A percentile compares a stretch with the other conserved stretches of the same genome.
These are phyloP conservation scores for Diaporthe destruens DNA, from an alignment of 2,329 filamentous ascomycete species.

Conservation along the genomic window DNA sequence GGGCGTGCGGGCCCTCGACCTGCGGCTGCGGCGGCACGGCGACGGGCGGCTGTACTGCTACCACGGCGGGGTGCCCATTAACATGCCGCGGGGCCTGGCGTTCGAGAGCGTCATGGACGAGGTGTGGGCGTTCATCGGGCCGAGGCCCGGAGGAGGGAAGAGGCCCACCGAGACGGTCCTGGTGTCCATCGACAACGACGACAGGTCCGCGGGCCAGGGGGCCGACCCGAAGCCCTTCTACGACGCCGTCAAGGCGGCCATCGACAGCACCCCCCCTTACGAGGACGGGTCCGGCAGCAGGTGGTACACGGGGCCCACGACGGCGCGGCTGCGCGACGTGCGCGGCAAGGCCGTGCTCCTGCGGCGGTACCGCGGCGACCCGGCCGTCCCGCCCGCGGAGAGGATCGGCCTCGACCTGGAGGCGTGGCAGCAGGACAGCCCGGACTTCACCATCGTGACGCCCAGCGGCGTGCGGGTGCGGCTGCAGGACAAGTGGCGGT, in stretches of 20 bases:
- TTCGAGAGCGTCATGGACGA: slow-evolving; percentile 71
- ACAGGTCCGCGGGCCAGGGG: slow-evolving; percentile 71
- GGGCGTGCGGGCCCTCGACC: slow-evolving; percentile 79
- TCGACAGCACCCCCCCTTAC: slow-evolving; percentile 53
- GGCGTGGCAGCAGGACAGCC: slow-evolving; percentile 74
- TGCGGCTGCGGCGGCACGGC: slow-evolving; percentile 61
- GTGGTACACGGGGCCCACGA: slow-evolving; percentile 72
- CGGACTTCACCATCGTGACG: slow-evolving; percentile 64
- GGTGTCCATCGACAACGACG: slow-evolving; percentile 77
- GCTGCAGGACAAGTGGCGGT: slow-evolving; percentile 63
- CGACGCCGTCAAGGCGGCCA: slow-evolving; percentile 66
- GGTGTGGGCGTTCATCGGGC: slow-evolving; percentile 70
- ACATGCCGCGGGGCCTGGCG: slow-evolving; percentile 71
- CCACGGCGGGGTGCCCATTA: slow-evolving; percentile 78
- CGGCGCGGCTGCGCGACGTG: slow-evolving; percentile 68
- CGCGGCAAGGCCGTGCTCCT: slow-evolving; percentile 77
- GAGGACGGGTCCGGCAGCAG: slow-evolving; percentile 47
- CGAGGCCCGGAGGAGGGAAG: slow-evolving; percentile 52
- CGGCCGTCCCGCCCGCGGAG: slow-evolving; percentile 49
- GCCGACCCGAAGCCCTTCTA: slow-evolving; percentile 54
- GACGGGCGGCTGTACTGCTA: slow-evolving; percentile 72
- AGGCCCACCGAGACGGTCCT: slow-evolving; percentile 74
- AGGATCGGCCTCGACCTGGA: slow-evolving; percentile 54
- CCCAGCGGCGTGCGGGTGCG: slow-evolving; percentile 53
- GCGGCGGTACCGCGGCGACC: slow-evolving; percentile 67